Conservation (phyloP, 371 early-diverging fungal genomes). For the Dipsacomyces acuminosporus region DNA sequence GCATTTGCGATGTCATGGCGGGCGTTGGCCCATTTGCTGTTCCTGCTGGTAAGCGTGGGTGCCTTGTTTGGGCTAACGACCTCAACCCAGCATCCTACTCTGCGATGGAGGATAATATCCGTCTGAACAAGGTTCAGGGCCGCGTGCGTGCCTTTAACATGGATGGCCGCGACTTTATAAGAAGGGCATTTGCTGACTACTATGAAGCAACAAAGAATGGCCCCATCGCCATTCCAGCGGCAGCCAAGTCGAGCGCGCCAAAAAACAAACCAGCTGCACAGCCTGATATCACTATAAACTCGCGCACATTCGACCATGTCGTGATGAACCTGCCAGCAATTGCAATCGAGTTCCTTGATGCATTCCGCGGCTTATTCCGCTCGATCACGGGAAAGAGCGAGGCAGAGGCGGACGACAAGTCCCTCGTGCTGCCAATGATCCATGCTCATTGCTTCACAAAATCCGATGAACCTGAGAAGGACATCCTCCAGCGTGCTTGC, state of each 20-base stretch:
- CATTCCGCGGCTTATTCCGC: conserved; percentile 65
- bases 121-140: conserved; percentile 69
- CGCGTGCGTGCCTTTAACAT: conserved; percentile 75
- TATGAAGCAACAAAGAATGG: background rate
- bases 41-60: conserved; percentile 84
- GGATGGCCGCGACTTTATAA: conserved; percentile 91
- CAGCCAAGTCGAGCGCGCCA: conserved; percentile 1
- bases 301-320: conserved; percentile 83
- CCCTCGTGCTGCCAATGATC: conserved; percentile 67
- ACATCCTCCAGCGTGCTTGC: conserved; percentile 41
- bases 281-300: conserved; percentile 37
- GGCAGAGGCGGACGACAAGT: conserved; percentile 20
- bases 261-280: conserved; percentile 5
- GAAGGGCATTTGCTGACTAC: conserved; percentile 53
- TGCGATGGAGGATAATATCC: conserved; percentile 76
- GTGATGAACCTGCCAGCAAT: conserved; percentile 98
- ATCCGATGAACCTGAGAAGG: conserved; percentile 55
- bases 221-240: conserved; percentile 1
- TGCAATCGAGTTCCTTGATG: conserved; percentile 90
- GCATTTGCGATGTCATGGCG: conserved; percentile 94
- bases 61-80: conserved; percentile 95
- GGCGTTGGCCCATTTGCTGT: conserved; percentile 99
- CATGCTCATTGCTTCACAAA: conserved; percentile 95
- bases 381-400: conserved; percentile 46
- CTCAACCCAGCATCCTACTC: conserved; percentile 89